phyloP scores from a whole-genome alignment of 371 early-diverging fungal species.

The Umbelopsis sp. region DNA sequence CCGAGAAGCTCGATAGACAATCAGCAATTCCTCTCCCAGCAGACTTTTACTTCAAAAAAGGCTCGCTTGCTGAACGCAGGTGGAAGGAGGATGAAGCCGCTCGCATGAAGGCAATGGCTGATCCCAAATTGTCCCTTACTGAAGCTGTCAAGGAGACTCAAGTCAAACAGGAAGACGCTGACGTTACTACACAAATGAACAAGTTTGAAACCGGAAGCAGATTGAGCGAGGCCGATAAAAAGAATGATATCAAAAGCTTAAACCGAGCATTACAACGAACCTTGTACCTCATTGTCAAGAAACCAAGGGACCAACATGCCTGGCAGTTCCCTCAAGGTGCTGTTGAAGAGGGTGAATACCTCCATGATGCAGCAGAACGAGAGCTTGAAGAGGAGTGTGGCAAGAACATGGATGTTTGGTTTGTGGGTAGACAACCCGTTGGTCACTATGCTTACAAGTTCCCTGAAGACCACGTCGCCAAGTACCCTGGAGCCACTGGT shows the following conservation, averaged over 20 bases:
- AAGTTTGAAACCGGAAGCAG: slow-evolving; percentile 55
- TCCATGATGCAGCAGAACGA: slow-evolving; percentile 76
- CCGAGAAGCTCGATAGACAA: slow-evolving; percentile 69
- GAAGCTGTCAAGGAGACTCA: slow-evolving; percentile 36
- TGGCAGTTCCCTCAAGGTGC: slow-evolving; percentile 85
- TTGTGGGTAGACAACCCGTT: slow-evolving; percentile 75
- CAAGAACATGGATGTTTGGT: slow-evolving; percentile 68
- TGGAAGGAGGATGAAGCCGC: slow-evolving; percentile 66
- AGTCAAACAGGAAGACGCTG: slow-evolving; percentile 44
- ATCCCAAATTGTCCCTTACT: slow-evolving; percentile 33
- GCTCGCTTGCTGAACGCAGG: slow-evolving; percentile 78
- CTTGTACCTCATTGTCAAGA: slow-evolving; percentile 78
- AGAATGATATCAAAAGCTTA: slow-evolving; percentile 68
- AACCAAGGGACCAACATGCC: slow-evolving; percentile 55
- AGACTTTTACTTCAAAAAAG: slow-evolving; percentile 91
- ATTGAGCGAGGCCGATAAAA: slow-evolving; percentile 69
- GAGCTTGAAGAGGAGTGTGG: slow-evolving; percentile 77
- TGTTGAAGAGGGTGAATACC: slow-evolving; percentile 64
- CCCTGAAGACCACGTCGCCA: slow-evolving; percentile 35
- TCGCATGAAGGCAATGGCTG: slow-evolving; percentile 44
- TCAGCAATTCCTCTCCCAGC: slow-evolving; percentile 70
- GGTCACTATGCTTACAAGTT: slow-evolving; percentile 64
- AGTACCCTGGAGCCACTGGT: slow-evolving; percentile 29
- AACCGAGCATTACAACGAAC: slow-evolving; percentile 71
- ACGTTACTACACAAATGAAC: slow-evolving; percentile 41